phyloP scores from a whole-genome alignment of 2,329 filamentous ascomycete genomes.

The Pyricularia pennisetigena region DNA sequence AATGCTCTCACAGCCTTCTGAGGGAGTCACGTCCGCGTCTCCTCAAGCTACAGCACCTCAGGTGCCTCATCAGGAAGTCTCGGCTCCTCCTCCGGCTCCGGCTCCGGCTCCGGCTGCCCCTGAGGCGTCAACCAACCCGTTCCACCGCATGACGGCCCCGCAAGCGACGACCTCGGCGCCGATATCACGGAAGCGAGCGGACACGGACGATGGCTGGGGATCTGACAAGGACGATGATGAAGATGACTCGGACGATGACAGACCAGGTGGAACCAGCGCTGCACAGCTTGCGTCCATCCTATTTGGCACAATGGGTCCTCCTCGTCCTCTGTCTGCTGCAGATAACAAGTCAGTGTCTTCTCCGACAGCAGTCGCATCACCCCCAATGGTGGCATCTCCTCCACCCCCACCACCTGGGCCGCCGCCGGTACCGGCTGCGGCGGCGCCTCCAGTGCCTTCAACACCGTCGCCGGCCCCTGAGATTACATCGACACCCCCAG shows the following conservation, averaged over 20 bases:
- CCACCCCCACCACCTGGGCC: conserved; percentile 26
- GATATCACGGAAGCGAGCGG: conserved; percentile 43
- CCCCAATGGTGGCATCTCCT: conserved; percentile 23
- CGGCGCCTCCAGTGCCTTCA: conserved; percentile 16
- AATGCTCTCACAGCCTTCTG: conserved; percentile 66
- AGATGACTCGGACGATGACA: conserved; percentile 68
- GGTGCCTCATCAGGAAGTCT: conserved; percentile 29
- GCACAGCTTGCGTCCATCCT: conserved; percentile 90
- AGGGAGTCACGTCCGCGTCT: conserved; percentile 28
- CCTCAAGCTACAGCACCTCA: conserved; percentile 29
- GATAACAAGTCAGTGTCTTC: conserved; percentile 52
- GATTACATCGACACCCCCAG: conserved; percentile 16
- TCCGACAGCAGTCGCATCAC: conserved; percentile 22
- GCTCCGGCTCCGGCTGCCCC: conserved; percentile 29
- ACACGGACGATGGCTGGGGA: conserved; percentile 69
- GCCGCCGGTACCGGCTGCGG: conserved; percentile 16
- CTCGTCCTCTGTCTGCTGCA: conserved; percentile 75
- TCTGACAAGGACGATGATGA: conserved; percentile 54
- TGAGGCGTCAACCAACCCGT: conserved; percentile 82
- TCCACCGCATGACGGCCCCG: conserved; percentile 75
- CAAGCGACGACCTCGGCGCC: conserved; percentile 36
- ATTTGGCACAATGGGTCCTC: conserved; percentile 94
- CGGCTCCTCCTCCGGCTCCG: conserved; percentile 25
- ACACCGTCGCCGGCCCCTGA: conserved; percentile 13
- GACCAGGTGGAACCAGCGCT: conserved; percentile 70